phyloP scores from a whole-genome alignment of 1,139 yeast species.

The Meyerozyma carpophila region DNA sequence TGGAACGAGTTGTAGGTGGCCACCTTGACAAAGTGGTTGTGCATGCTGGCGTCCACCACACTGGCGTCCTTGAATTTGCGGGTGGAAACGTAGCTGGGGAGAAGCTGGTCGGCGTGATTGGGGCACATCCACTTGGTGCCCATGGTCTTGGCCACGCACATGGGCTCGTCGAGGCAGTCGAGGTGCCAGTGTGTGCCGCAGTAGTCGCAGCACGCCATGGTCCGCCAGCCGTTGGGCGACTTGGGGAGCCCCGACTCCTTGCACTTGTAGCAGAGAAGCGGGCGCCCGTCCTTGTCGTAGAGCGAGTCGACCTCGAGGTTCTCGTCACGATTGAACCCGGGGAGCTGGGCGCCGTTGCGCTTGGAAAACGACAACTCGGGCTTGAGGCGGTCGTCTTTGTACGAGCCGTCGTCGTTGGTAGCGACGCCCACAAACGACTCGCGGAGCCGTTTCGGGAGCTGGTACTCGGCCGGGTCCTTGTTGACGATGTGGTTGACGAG shows the following conservation, averaged over 20 bases:
- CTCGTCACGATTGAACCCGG: slow-evolving; percentile 33
- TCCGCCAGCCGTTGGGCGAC: slow-evolving; percentile 22
- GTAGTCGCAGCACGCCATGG: slow-evolving; percentile 74
- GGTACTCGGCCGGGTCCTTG: slow-evolving; percentile 69
- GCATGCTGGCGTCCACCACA: slow-evolving; percentile 46
- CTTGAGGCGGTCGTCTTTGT: slow-evolving; percentile 54
- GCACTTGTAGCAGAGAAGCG: slow-evolving; percentile 73
- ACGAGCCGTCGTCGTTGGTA: slow-evolving; percentile 67
- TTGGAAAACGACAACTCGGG: slow-evolving; percentile 40
- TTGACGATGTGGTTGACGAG: slow-evolving; percentile 53
- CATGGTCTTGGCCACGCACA: slow-evolving; percentile 67
- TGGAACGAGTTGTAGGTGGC: slow-evolving; percentile 53
- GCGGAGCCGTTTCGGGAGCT: slow-evolving; percentile 61
- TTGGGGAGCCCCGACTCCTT: slow-evolving; percentile 53
- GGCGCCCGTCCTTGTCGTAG: slow-evolving; percentile 59
- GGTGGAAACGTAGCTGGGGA: slow-evolving; percentile 22
- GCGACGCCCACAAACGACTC: slow-evolving; percentile 68
- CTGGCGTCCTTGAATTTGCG: slow-evolving; percentile 53
- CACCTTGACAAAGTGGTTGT: slow-evolving; percentile 28
- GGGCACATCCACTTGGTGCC: slow-evolving; percentile 95
- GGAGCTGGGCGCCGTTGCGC: slow-evolving; percentile 35
- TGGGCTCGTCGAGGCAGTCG: slow-evolving; percentile 79
- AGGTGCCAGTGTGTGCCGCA: slow-evolving; percentile 89
- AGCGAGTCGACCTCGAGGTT: slow-evolving; percentile 61
- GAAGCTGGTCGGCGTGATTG: slow-evolving; percentile 63